A percentile compares a stretch with the other conserved stretches of the same genome.
These are phyloP conservation scores for Hevea brasiliensis DNA, from an alignment of 345 rosid species.

Conservation along the genomic window DNA sequence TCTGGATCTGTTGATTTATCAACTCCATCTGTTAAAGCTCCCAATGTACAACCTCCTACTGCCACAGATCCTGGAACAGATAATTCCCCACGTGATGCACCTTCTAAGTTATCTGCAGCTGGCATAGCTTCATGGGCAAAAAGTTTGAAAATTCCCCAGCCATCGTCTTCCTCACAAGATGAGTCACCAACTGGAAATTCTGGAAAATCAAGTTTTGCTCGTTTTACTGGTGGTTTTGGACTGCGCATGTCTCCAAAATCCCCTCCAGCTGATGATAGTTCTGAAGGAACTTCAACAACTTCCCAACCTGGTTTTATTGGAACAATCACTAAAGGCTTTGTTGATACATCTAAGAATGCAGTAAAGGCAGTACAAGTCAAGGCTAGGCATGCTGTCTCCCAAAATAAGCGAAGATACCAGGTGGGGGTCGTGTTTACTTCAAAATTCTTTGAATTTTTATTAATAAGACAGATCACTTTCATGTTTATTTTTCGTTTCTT, in stretches of 20 bases:
- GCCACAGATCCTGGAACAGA: constrained; percentile 36
- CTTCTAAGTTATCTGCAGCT: constrained; percentile 60
- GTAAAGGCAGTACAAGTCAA: constrained; percentile 89
- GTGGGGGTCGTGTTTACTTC: constrained; percentile 27
- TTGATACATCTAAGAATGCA: constrained; percentile 82
- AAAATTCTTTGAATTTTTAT: not conserved
- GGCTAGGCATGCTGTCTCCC: constrained; percentile 89
- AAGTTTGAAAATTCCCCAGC: constrained; percentile 73
- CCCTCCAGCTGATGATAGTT: constrained; percentile 49
- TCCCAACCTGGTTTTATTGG: constrained; percentile 65
- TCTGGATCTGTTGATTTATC: constrained; percentile 49
- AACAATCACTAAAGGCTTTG: constrained; percentile 69
- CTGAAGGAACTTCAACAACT: constrained; percentile 48
- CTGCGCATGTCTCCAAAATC: constrained; percentile 68
- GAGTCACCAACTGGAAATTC: constrained; percentile 47
- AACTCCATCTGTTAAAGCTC: constrained; percentile 37
- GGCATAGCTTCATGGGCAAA: constrained; percentile 70
- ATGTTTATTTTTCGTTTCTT: not conserved
- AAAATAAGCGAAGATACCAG: constrained; percentile 87
- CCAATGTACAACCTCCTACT: constrained; percentile 42
- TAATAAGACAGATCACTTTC: not conserved
- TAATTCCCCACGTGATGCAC: constrained; percentile 47
- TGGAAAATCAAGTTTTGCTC: constrained; percentile 68
- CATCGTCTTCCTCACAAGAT: constrained; percentile 44
- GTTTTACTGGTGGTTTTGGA: constrained; percentile 73